Conservation (phyloP, 2,329 filamentous ascomycete genomes). For the Echinosphaeria canescens region DNA sequence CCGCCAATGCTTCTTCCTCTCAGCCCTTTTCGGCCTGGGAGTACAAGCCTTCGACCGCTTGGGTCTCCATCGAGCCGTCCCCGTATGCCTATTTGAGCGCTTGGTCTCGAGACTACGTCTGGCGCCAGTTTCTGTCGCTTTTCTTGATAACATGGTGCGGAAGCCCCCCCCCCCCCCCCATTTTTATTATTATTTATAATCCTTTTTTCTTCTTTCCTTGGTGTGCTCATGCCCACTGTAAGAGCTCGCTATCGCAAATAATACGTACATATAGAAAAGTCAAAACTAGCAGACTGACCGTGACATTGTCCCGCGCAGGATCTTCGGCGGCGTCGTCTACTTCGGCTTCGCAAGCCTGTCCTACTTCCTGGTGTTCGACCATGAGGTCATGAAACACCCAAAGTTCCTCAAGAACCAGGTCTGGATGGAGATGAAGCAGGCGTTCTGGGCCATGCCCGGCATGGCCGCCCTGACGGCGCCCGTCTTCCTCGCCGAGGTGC, state of each 20-base stretch:
- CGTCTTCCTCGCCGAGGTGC: slow-evolving; percentile 65
- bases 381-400: slow-evolving; percentile 70
- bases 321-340: slow-evolving; percentile 72
- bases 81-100: slow-evolving; percentile 61
- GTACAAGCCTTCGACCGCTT: slow-evolving; percentile 52
- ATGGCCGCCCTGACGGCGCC: slow-evolving; percentile 70
- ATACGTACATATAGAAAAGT: no score
- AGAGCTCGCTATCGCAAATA: no score
- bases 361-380: slow-evolving; percentile 81
- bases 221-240: neutral
- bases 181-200: no score
- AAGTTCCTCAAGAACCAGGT: slow-evolving; percentile 94
- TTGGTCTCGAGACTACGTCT: slow-evolving; percentile 57
- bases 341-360: slow-evolving; percentile 68
- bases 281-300: no score
- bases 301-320: no score
- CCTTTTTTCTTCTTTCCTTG: neutral
- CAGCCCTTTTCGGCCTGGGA: slow-evolving; percentile 36
- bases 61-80: slow-evolving; percentile 47
- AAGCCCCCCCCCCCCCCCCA: no score
- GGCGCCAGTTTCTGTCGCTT: slow-evolving; percentile 52
- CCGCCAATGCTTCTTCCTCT: slow-evolving; percentile 27
- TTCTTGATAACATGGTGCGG: slow-evolving; percentile 72
- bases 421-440: slow-evolving; percentile 63
- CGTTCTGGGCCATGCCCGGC: slow-evolving; percentile 52